Evolutionary conservation across 768 basidiomycete genomes (phyloP).

Genomic region (Mycena epipterygia): DNA sequence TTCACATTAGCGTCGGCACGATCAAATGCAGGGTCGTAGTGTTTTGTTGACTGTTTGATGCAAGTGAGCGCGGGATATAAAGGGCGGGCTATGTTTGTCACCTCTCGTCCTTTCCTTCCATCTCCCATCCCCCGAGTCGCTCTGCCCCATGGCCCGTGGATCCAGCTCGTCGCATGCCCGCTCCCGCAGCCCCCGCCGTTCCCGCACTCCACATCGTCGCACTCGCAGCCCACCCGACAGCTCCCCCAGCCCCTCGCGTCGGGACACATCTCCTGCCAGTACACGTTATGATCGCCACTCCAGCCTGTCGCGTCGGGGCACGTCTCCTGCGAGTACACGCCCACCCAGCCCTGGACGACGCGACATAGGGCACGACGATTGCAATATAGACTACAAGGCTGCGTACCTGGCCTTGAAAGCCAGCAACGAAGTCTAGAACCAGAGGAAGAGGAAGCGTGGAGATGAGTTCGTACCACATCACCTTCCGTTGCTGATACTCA

Average conservation of each 20-base stretch:
- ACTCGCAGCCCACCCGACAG: background rate
- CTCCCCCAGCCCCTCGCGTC: background rate
- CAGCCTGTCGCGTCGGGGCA: no score
- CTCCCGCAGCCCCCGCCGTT: background rate
- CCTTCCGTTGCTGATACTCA: background rate
- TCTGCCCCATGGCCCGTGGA: background rate
- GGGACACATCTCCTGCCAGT: background rate
- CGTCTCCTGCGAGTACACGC: no score
- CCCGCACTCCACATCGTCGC: background rate
- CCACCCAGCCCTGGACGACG: no score
- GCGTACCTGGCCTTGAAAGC: conserved; percentile 1
- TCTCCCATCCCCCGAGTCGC: conserved; percentile 11
- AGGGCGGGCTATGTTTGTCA: background rate
- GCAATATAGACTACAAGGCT: conserved; percentile 7
- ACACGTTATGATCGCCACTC: background rate
- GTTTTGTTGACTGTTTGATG: conserved; percentile 27
- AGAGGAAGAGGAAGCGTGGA: conserved; percentile 10
- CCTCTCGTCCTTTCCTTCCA: conserved; percentile 1
- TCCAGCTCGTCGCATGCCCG: no score
- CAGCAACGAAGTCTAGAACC: background rate
- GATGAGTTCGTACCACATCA: background rate
- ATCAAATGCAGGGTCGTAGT: conserved; percentile 12
- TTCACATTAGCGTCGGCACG: background rate
- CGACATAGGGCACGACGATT: no score
- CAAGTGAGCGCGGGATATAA: conserved; percentile 8